A percentile compares a stretch with the other conserved stretches of the same genome.
Evolutionary conservation across 176 grass and related monocot genomes (phyloP).

Genomic region (Oryza coarctata): DNA sequence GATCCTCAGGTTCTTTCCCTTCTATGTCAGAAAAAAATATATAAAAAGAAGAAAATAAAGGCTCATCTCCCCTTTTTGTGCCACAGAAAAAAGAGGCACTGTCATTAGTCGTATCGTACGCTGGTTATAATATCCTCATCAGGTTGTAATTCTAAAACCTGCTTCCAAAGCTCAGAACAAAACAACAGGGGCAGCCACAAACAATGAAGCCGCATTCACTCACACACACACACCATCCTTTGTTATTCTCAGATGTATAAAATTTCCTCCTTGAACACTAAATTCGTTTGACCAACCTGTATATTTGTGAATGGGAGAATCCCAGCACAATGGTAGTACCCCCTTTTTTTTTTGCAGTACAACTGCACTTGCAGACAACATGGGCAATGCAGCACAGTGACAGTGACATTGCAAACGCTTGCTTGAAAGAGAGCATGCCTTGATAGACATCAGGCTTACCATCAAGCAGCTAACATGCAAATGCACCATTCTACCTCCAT

Average conservation of each 20-base stretch:
- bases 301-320: not conserved
- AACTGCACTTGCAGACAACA: not conserved
- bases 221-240: not conserved
- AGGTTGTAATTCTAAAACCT: not conserved
- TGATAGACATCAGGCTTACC: conserved; percentile 6
- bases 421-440: not conserved
- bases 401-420: conserved; percentile 6
- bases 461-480: conserved; percentile 13
- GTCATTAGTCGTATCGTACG: not conserved
- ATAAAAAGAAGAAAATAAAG: conserved; percentile 9
- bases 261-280: not conserved
- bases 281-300: not conserved
- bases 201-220: not conserved
- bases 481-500: not conserved
- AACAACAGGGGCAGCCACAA: not conserved
- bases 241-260: not conserved
- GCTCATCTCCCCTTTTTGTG: conserved; percentile 8
- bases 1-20: conserved; percentile 30
- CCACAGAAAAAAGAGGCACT: not conserved
- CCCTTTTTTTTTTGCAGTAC: not conserved
- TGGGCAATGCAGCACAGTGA: not conserved
- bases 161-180: not conserved
- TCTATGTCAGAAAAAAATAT: conserved; percentile 42
- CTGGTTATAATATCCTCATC: not conserved
- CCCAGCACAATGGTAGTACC: not conserved